Evolutionary conservation across 495 filamentous ascomycete species (phyloP), one percentile per base, ranked within the genome.

Genomic region (Usnea hakonensis): DNA sequence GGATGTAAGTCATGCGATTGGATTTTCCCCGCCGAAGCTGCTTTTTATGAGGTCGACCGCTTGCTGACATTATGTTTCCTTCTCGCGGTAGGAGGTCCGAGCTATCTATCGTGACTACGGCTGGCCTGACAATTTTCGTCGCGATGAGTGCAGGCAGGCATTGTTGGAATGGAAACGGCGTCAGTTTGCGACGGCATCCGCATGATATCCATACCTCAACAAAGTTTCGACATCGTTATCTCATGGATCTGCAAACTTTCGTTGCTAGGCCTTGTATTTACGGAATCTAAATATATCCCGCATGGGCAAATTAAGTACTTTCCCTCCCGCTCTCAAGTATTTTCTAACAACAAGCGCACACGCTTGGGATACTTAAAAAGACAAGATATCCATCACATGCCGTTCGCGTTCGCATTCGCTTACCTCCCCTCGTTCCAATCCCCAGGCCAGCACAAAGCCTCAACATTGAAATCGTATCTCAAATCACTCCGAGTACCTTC

Each of bases 91-190:
- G 61, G 61, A 64, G 44, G 55, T 64, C 33, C 61, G 61, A 58
- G 55, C 36, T 46, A 64, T 64, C 61, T 64, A 64, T 64, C 61
- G 55, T 64, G 54, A 35, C 23, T 58, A 58, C 61, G 61, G 61
- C 61, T 64, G 61, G 61, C 61, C 61, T 64, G 40, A 64, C 38
- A 44, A 21, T 48, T 64, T 58, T 52, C 53, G 55, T 57, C 61
- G 61, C 61, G 55, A 64, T 26, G 61, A 64, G 38, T 64, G 61
- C 55, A 57, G 61, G 50, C 43, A 64, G 61, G 61, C 61, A 48
- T 52, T 64, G 55, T 58, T 64, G 61, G 55, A 64, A 46, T 64
- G 61, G 61, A 50, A 61, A 52, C 55, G 26, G 55, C 57, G 57
- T 43, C n/a, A 59, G 0, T 59, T 28, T 32, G 43, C 57, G 23